Base-by-base conservation (phyloP, 2,329 filamentous ascomycete genomes). In the Daldinia sp. region DNA sequence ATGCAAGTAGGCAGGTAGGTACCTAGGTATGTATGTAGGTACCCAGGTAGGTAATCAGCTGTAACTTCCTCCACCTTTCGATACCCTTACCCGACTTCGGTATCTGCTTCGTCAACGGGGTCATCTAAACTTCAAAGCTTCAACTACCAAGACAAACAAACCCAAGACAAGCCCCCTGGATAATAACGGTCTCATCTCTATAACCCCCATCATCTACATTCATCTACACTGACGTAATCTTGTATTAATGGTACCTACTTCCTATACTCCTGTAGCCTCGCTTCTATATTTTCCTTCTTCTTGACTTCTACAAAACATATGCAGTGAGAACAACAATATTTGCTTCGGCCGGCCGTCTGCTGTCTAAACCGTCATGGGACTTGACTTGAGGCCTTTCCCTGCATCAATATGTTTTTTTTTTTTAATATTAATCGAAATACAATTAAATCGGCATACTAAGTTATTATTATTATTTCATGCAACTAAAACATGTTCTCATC, bases 401-500 rank as follows among this genome's bases (percentile, higher is more conserved):
- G 48, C 59, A 59, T 19, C n/a, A 43, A 56, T 35, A 19, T 29
- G 34, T 5, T 56, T 39, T 19, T 50, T 59, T 34, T 5, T 56
- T 39, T 19, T 50, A 55, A 53, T 63, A 65, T 65, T 21, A 21
- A 29, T 48, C 25, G 2, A 48, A 48, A 32, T 57, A 59, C 35
- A 62, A 35, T 32, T 13, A 49, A 56, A 15, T 45, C 50, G 56
- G 41, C 45, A 43, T 51, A 52, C 15, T 15, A 63, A 45, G 53
- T 58, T 45, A 35, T n/a, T n/a, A 29, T 55, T 63, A 49, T 39
- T 52, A 61, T 53, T 48, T 63, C 49, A 48, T 53, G 52, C 54
- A 54, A 27, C 21, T 27, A 27, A 39, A 39, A n/a, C 51, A 27
- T 48, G 50, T 54, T 48, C 56, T n/a, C 32, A 29, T 39, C 23